These are phyloP conservation scores for Cordyceps cicadae DNA, from an alignment of 2,329 filamentous ascomycete species.

Conservation along the genomic window DNA sequence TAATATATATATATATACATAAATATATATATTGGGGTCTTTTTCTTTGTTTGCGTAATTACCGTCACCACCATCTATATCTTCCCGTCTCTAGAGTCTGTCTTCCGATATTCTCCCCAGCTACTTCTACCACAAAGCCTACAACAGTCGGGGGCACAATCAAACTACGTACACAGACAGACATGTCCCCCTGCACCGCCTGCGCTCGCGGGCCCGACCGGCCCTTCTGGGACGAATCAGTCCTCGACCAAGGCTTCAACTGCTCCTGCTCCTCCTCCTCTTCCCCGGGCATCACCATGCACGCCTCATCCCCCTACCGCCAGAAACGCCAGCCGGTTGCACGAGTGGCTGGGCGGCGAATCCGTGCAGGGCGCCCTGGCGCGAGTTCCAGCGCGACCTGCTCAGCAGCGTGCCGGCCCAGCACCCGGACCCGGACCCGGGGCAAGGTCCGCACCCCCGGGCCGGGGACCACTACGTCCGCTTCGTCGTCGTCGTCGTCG, in stretches of 20 bases:
- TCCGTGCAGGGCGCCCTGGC: slow-evolving; percentile 28
- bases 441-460: slow-evolving; percentile 26
- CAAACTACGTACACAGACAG: not conserved
- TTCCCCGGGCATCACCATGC: not conserved
- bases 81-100: not conserved
- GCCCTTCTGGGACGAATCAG: not conserved
- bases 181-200: too few relatives aligned
- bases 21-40: too few relatives aligned
- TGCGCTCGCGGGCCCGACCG: not conserved
- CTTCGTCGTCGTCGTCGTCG: slow-evolving; percentile 30
- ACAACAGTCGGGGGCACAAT: not conserved
- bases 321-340: slow-evolving; percentile 25
- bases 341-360: slow-evolving; percentile 26
- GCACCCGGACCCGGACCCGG: slow-evolving; percentile 23
- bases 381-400: slow-evolving; percentile 28
- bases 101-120: too few relatives aligned
- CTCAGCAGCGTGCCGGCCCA: slow-evolving; percentile 15
- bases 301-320: not conserved
- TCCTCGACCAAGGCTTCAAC: not conserved
- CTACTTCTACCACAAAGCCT: not conserved
- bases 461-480: slow-evolving; percentile 31
- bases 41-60: not conserved
- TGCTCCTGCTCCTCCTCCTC: not conserved
- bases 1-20: not conserved
- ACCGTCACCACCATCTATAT: not conserved